These are phyloP conservation scores for Nicotiana noctiflora DNA, from an alignment of 257 asterid genomes.

Conservation along the genomic window DNA sequence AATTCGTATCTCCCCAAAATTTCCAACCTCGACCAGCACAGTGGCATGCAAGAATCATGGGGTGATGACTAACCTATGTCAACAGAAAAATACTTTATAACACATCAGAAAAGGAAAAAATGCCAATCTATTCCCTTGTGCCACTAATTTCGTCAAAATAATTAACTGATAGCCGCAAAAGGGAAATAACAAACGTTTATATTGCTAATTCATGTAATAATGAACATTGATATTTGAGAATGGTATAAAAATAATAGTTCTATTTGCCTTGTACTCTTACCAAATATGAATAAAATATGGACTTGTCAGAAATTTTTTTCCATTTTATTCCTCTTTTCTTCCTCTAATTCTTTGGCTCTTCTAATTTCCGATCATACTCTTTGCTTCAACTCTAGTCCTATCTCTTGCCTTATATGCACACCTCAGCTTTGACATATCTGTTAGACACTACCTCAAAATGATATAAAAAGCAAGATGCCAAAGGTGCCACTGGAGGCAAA, in stretches of 20 bases:
- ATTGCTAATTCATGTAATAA: neutral
- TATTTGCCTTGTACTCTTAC: no score
- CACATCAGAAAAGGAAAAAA: neutral
- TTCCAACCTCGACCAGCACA: conserved; percentile 17
- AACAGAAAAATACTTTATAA: neutral
- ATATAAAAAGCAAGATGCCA: no score
- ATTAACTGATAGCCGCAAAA: neutral
- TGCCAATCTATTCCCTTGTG: neutral
- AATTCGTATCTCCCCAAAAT: conserved; percentile 15
- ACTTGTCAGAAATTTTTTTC: no score
- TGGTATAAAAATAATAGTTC: neutral
- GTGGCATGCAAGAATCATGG: conserved; percentile 16
- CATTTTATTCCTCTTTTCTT: no score
- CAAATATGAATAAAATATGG: no score
- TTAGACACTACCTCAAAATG: no score
- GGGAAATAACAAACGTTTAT: neutral
- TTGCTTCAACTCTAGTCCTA: no score
- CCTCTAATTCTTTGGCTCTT: no score
- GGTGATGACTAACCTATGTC: conserved; percentile 21
- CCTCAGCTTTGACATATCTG: no score
- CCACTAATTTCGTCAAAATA: neutral
- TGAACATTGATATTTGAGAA: neutral
- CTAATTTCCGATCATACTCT: no score
- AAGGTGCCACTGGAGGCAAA: no score
- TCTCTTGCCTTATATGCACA: no score